Percentiles rank a stretch among this genome's conserved stretches.
Evolutionary conservation across 2,329 filamentous ascomycete genomes (phyloP).

Genomic region (Akanthomyces muscarius): DNA sequence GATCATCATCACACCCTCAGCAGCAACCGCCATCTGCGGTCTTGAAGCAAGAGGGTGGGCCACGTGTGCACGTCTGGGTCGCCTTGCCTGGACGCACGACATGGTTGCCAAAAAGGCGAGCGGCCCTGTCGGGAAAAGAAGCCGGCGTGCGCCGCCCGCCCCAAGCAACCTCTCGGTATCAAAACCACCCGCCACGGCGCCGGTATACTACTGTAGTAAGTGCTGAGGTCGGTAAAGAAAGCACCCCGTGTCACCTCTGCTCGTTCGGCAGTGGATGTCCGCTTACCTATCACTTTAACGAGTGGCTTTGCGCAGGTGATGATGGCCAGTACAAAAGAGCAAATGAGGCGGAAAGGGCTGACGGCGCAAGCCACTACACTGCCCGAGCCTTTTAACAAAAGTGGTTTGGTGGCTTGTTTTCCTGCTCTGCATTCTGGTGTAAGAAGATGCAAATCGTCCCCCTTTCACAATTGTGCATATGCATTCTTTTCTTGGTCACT

Average conservation of each 20-base stretch:
- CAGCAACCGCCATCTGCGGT: neutral
- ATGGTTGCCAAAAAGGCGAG: neutral
- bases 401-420: neutral
- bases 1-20: conserved; percentile 7
- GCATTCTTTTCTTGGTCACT: neutral
- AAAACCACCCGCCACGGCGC: neutral
- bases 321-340: neutral
- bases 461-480: conserved; percentile 7
- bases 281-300: neutral
- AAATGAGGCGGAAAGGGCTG: conserved; percentile 10
- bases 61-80: conserved; percentile 11
- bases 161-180: neutral
- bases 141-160: neutral
- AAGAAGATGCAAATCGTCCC: neutral
- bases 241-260: neutral
- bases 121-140: neutral
- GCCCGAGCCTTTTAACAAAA: neutral
- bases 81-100: conserved; percentile 13
- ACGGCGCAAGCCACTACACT: neutral
- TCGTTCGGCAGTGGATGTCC: conserved; percentile 1
- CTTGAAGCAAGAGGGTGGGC: conserved; percentile 1
- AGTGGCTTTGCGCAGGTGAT: neutral
- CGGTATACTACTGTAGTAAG: neutral
- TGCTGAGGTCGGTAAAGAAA: neutral
- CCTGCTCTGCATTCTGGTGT: neutral